phyloP scores from a whole-genome alignment of 2,329 filamentous ascomycete species.

The Trichophyton verrucosum region DNA sequence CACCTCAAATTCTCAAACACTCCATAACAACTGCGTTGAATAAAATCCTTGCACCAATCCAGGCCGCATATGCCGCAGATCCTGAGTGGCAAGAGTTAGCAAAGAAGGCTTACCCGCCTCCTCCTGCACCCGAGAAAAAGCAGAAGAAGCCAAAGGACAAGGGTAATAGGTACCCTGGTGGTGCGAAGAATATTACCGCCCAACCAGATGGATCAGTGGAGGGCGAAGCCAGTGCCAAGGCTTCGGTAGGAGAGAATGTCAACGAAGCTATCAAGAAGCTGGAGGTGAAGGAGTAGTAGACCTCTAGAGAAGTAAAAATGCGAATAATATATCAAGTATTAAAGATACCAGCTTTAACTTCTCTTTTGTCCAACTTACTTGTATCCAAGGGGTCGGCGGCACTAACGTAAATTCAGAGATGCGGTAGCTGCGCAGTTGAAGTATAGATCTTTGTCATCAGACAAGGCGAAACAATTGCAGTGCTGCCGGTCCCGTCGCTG shows the following conservation, averaged over 20 bases:
- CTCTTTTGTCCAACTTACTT: background rate
- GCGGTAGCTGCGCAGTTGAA: background rate
- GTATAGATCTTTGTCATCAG: background rate
- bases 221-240: conserved; percentile 5
- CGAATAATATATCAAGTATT: background rate
- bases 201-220: conserved; percentile 9
- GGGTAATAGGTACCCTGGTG: conserved; percentile 51
- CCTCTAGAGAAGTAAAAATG: background rate
- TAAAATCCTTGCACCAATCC: conserved; percentile 64
- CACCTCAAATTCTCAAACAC: conserved; percentile 79
- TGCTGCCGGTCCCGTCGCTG: background rate
- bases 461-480: background rate
- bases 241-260: conserved; percentile 5
- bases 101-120: conserved; percentile 68
- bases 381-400: background rate
- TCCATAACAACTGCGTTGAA: conserved; percentile 63
- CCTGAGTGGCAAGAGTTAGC: conserved; percentile 70
- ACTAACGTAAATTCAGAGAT: background rate
- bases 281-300: conserved; percentile 4
- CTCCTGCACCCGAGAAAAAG: conserved; percentile 52
- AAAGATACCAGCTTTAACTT: background rate
- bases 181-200: conserved; percentile 3
- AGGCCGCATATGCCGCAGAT: conserved; percentile 55
- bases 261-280: conserved; percentile 9
- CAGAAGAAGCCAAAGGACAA: conserved; percentile 66